Percentiles rank a stretch among this genome's conserved stretches.
Evolutionary conservation across 139 green algal genomes (phyloP).

Genomic region (Parachlorella kessleri): DNA sequence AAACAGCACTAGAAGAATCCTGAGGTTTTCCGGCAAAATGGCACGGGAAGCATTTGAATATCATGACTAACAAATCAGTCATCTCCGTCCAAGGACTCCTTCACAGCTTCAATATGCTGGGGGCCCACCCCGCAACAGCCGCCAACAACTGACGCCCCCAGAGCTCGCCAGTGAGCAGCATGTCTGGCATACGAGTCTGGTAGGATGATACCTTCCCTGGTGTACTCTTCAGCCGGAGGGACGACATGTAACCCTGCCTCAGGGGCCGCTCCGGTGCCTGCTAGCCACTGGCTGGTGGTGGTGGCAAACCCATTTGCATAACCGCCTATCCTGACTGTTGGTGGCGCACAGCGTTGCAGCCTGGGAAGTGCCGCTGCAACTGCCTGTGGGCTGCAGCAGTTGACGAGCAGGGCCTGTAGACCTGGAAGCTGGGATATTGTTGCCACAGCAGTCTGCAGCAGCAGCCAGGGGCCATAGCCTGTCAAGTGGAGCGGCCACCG

Average conservation of each 20-base stretch:
- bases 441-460: constrained; percentile 25
- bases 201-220: constrained; percentile 41
- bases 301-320: constrained; percentile 71
- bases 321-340: constrained; percentile 37
- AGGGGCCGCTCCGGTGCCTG: too few species aligned
- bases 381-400: constrained; percentile 27
- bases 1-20: too few species aligned
- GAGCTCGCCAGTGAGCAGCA: constrained; percentile 35
- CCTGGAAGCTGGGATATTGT: constrained; percentile 36
- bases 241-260: too few species aligned
- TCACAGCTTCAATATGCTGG: constrained; percentile 39
- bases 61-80: too few species aligned
- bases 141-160: constrained; percentile 56
- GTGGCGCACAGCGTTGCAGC: constrained; percentile 1
- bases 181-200: constrained; percentile 46
- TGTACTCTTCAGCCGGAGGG: constrained; percentile 4
- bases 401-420: constrained; percentile 53
- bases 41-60: too few species aligned
- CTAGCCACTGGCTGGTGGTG: constrained; percentile 64
- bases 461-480: neutral
- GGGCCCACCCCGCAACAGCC: constrained; percentile 69
- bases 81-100: neutral
- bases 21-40: too few species aligned
- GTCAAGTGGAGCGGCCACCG: too few species aligned
- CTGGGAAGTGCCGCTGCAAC: constrained; percentile 12